Conservation (phyloP, 768 basidiomycete species). For the Boletus fagicola region DNA sequence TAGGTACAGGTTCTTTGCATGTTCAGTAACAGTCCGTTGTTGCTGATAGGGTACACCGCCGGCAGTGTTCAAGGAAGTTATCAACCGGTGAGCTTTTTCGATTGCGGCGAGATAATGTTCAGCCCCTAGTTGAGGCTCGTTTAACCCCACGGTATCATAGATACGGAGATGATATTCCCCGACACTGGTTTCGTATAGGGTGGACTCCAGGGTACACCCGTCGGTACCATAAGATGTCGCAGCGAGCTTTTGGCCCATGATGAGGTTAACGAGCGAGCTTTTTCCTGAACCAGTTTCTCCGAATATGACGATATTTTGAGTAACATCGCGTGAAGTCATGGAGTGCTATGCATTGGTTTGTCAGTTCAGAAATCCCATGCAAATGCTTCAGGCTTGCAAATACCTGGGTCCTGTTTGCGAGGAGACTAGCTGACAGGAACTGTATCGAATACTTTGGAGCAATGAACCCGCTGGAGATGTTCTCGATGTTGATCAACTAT, state of each 20-base stretch:
- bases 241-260: constrained; percentile 32
- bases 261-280: constrained; percentile 45
- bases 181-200: constrained; percentile 21
- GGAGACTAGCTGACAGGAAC: background rate
- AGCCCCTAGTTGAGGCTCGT: constrained; percentile 26
- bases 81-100: constrained; percentile 31
- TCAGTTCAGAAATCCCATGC: constrained; percentile 2
- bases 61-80: constrained; percentile 25
- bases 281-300: constrained; percentile 38
- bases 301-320: constrained; percentile 32
- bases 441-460: background rate
- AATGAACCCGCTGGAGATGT: background rate
- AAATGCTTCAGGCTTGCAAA: background rate
- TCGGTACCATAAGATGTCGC: constrained; percentile 31
- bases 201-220: constrained; percentile 38
- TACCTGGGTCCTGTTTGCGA: constrained; percentile 3
- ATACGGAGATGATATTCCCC: constrained; percentile 19
- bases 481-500: constrained; percentile 1
- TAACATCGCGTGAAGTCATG: constrained; percentile 14
- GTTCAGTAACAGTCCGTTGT: too few species aligned
- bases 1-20: too few species aligned
- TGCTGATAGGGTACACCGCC: too few species aligned
- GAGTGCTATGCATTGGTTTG: constrained; percentile 3
- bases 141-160: constrained; percentile 34
- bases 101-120: constrained; percentile 27